A percentile compares a stretch with the other conserved stretches of the same genome.
phyloP scores from a whole-genome alignment of 805 yeast genomes.

The Naumovozyma dairenensis region DNA sequence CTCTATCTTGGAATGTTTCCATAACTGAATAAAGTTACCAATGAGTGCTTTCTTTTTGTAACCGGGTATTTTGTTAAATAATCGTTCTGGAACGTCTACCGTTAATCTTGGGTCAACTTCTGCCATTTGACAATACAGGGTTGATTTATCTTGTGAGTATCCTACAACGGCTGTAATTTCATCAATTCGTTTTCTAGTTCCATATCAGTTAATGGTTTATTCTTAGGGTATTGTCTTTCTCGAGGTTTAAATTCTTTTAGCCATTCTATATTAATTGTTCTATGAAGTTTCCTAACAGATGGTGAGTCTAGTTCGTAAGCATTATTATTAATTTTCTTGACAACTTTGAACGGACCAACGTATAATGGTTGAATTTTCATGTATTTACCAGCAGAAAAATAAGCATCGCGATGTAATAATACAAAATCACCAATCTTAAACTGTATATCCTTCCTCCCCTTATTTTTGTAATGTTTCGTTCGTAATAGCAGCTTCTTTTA shows the following conservation, averaged over 20 bases:
- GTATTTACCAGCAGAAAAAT: conserved; percentile 4
- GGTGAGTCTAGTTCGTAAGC: conserved; percentile 2
- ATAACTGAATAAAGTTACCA: too few species aligned
- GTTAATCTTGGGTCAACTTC: conserved; percentile 3
- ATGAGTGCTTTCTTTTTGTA: too few species aligned
- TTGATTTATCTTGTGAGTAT: background rate
- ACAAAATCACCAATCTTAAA: conserved; percentile 4
- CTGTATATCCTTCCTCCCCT: background rate
- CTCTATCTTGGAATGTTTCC: too few species aligned
- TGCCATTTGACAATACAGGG: conserved; percentile 1
- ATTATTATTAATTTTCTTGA: background rate
- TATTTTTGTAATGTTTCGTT: background rate
- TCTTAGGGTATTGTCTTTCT: background rate
- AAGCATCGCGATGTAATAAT: conserved; percentile 5
- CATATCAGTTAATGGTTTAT: too few species aligned
- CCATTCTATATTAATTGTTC: background rate
- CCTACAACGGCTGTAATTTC: conserved; percentile 2
- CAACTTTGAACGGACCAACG: conserved; percentile 1
- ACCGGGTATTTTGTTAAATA: too few species aligned
- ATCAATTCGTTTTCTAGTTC: background rate
- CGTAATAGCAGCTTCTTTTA: background rate
- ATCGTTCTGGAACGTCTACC: too few species aligned
- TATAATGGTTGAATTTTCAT: background rate
- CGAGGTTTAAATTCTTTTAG: background rate
- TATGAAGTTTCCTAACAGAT: background rate